Evolutionary conservation across 108 stramenopile species (phyloP).

Genomic region (Stephanodiscus minutulus): DNA sequence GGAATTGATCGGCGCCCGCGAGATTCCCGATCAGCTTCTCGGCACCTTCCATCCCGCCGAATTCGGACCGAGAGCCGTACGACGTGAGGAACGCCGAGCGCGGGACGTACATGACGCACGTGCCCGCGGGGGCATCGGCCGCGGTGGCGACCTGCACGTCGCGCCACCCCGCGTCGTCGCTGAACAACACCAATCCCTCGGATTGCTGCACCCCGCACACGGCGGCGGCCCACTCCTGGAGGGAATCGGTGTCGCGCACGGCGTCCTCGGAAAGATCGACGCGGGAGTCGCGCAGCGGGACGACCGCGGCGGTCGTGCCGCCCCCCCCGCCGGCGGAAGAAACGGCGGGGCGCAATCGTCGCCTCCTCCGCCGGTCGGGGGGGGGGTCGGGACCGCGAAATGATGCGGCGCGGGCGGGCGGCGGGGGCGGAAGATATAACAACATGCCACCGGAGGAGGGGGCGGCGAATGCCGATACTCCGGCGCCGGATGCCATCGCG

Average conservation of each 20-base stretch:
- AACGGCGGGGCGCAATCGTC: not conserved
- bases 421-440: no score
- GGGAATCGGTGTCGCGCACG: slow-evolving; percentile 41
- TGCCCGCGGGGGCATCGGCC: slow-evolving; percentile 7
- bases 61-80: not conserved
- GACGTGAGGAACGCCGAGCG: slow-evolving; percentile 5
- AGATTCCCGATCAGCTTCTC: not conserved
- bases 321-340: no score
- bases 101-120: slow-evolving; percentile 23
- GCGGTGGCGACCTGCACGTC: not conserved
- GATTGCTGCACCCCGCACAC: not conserved
- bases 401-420: no score
- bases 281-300: not conserved
- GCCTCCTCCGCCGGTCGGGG: not conserved
- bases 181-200: not conserved
- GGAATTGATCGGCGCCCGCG: slow-evolving; percentile 9
- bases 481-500: no score
- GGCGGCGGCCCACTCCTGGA: slow-evolving; percentile 45
- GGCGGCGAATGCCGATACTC: no score
- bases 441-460: no score
- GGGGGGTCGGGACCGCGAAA: no score
- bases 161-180: not conserved
- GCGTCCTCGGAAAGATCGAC: slow-evolving; percentile 47
- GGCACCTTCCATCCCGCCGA: not conserved
- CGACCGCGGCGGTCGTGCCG: not conserved